A percentile compares a stretch with the other conserved stretches of the same genome.
Evolutionary conservation across 257 asterid species (phyloP).

Genomic region (Solanum appendiculatum): DNA sequence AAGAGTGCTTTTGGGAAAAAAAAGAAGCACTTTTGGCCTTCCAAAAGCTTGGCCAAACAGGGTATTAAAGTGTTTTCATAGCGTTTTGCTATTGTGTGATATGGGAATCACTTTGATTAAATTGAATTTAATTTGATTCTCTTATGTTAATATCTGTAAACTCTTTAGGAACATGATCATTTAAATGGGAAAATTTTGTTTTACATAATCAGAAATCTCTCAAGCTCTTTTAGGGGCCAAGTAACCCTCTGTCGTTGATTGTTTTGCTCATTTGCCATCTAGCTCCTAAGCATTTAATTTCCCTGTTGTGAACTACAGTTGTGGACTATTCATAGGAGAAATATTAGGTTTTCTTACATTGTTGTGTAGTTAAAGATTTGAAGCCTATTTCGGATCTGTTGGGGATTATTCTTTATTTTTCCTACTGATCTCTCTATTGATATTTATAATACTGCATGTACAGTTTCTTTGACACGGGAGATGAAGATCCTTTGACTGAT

Average conservation of each 20-base stretch:
- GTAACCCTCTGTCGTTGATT: not conserved
- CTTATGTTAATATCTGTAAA: not conserved
- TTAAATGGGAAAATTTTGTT: not conserved
- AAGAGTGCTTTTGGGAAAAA: not conserved
- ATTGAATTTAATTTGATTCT: not conserved
- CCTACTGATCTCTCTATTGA: not conserved
- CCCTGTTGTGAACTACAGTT: not conserved
- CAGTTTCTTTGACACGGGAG: not conserved
- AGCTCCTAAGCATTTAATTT: not conserved
- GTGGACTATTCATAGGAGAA: not conserved
- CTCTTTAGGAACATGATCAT: not conserved
- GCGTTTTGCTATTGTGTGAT: not conserved
- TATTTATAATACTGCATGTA: not conserved
- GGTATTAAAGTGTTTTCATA: not conserved
- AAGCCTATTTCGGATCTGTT: not conserved
- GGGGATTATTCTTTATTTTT: not conserved
- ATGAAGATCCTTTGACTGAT: conserved; percentile 2
- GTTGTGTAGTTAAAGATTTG: not conserved
- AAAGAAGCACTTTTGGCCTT: not conserved
- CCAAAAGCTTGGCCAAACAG: not conserved
- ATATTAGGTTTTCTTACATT: not conserved
- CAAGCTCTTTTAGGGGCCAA: not conserved
- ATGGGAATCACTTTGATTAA: not conserved
- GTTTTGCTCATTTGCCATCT: not conserved
- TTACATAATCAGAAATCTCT: not conserved